A percentile compares a stretch with the other conserved stretches of the same genome.
Conservation (phyloP, 2,329 filamentous ascomycete genomes). For the Alternaria longipes region DNA sequence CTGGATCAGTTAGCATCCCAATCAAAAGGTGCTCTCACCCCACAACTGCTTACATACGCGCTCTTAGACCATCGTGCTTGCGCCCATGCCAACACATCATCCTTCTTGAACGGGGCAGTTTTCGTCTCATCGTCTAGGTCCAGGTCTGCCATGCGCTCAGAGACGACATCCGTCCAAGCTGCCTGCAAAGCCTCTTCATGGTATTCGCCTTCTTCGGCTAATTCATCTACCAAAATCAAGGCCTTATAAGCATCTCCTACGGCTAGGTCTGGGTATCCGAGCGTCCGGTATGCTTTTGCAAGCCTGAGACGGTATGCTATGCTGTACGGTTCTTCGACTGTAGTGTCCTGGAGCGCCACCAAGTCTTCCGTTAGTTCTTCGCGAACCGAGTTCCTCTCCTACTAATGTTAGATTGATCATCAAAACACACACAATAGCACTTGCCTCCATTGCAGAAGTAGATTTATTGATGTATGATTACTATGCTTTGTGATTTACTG, state of each 20-base stretch:
- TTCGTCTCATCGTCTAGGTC: slow-evolving; percentile 11
- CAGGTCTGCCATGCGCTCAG: slow-evolving; percentile 19
- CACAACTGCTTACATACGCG: slow-evolving; percentile 39
- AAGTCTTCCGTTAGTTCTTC: slow-evolving; percentile 30
- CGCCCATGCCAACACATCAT: slow-evolving; percentile 31
- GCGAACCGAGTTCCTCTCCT: slow-evolving; percentile 15
- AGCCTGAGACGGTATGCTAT: slow-evolving; percentile 64
- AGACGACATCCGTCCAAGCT: slow-evolving; percentile 51
- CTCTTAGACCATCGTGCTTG: slow-evolving; percentile 33
- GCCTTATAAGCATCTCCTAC: slow-evolving; percentile 90
- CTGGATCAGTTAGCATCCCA: slow-evolving; percentile 28
- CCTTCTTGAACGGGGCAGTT: slow-evolving; percentile 6
- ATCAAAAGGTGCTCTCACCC: not conserved
- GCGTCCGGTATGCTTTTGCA: slow-evolving; percentile 73
- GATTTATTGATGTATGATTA: not conserved
- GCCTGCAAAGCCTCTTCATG: slow-evolving; percentile 72
- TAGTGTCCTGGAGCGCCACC: slow-evolving; percentile 34
- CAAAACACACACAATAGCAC: not conserved
- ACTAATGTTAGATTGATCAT: not conserved
- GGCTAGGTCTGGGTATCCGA: slow-evolving; percentile 90
- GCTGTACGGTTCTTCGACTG: slow-evolving; percentile 49
- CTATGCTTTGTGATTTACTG: not conserved
- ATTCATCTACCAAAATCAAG: slow-evolving; percentile 84
- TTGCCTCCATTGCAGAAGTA: slow-evolving; percentile 22
- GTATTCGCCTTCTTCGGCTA: slow-evolving; percentile 81